Evolutionary conservation across 257 asterid species (phyloP).

Genomic region (Paulownia fortunei): DNA sequence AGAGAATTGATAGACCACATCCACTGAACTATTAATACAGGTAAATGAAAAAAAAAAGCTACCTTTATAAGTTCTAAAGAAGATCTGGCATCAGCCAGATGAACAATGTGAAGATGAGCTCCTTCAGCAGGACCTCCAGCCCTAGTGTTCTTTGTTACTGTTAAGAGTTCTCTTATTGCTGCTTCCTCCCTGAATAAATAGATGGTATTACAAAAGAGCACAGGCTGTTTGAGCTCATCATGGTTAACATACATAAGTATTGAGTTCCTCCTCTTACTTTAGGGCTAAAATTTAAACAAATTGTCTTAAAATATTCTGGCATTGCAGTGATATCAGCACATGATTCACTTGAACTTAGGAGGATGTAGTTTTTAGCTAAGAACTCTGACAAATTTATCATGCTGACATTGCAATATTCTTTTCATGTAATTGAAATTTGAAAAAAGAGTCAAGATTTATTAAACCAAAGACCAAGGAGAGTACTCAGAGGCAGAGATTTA

Average conservation of each 20-base stretch:
- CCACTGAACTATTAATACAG: neutral
- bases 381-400: too few relatives aligned
- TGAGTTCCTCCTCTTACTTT: neutral
- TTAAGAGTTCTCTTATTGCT: conserved; percentile 79
- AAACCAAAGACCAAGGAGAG: too few relatives aligned
- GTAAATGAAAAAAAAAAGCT: neutral
- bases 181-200: conserved; percentile 79
- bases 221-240: neutral
- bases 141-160: conserved; percentile 64
- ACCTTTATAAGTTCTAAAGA: conserved; percentile 89
- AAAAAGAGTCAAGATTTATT: too few relatives aligned
- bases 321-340: neutral
- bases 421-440: too few relatives aligned
- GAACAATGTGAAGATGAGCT: conserved; percentile 96
- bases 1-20: neutral
- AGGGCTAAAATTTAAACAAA: neutral
- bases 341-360: too few relatives aligned
- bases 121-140: conserved; percentile 89
- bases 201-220: neutral
- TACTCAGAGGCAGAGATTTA: too few relatives aligned
- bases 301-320: neutral
- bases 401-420: too few relatives aligned
- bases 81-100: conserved; percentile 82
- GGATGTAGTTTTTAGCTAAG: too few relatives aligned
- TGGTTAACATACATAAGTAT: neutral